Base-by-base conservation (phyloP, 2,329 filamentous ascomycete genomes). In the Colletotrichum echinochloae region DNA sequence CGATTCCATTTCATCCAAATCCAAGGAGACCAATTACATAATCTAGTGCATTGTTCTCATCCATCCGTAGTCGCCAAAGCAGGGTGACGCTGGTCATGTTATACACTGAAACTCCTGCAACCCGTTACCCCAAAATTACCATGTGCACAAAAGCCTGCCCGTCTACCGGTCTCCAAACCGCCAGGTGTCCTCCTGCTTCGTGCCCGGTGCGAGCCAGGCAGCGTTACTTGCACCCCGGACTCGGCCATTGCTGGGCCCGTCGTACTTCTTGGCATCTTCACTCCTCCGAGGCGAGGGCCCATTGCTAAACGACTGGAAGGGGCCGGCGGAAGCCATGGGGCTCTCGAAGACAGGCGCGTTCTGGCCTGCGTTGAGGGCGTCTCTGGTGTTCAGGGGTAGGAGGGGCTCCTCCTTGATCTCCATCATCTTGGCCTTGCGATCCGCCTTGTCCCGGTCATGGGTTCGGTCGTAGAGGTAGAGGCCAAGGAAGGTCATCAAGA, bases 401-500 rank as follows among this genome's bases (percentile, higher is more conserved):
- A 97, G 80, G 2, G 90, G 84, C 12, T 87, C 85, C 20, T 77
- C 77, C 41, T 85, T 83, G 33, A 79, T 81, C 57, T 82, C 82
- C 77, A 94, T 88, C 75, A 90, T 88, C 74, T 92, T 90, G 4
- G 93, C 94, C 74, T 91, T 91, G 74, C 92, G 91, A 78, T 98
- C 95, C 41, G 94, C 94, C 79, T 95, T 95, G 77, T 94, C 94
- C 74, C 92, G 92, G 78, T 97, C 92, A 77, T 90, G 95, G 23
- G 94, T 97, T 71, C 96, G 91, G 81, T 99, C 96, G 81, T 99
- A 99, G 49, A 99, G 88, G 79, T 98, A 99, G 18, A 99, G 86
- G 0, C 96, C 96, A 37, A 97, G 76, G 78, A 98, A 97, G 0
- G 96, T 99, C 55, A 99, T 88, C 5, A 83, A 88, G 76, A 99